Conservation (phyloP, 2,329 filamentous ascomycete species). For the Claviceps citrina region DNA sequence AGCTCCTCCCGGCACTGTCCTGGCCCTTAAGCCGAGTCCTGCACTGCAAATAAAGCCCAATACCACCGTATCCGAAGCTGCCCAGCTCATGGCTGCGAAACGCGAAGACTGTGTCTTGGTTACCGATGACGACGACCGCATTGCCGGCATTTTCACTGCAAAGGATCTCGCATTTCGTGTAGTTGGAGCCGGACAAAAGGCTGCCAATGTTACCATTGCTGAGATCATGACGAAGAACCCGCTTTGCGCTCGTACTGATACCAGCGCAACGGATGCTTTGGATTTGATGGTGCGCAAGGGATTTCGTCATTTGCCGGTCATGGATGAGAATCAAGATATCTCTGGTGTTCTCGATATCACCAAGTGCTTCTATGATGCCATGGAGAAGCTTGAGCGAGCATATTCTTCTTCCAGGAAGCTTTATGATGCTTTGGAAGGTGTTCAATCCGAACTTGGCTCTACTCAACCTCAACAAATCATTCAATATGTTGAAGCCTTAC, state of each 20-base stretch:
- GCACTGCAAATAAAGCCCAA: constrained; percentile 94
- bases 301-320: constrained; percentile 92
- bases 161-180: constrained; percentile 97
- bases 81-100: constrained; percentile 97
- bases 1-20: constrained; percentile 87
- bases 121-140: constrained; percentile 93
- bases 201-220: constrained; percentile 78
- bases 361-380: constrained; percentile 98
- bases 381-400: constrained; percentile 97
- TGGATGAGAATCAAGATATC: constrained; percentile 99
- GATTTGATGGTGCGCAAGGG: constrained; percentile 98
- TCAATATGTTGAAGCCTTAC: constrained; percentile 91
- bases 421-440: constrained; percentile 92
- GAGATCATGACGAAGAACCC: constrained; percentile 99
- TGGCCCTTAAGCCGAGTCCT: constrained; percentile 86
- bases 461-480: constrained; percentile 98
- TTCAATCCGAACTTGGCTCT: constrained; percentile 89
- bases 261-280: constrained; percentile 89
- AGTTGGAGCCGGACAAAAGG: constrained; percentile 78
- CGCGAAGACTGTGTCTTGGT: constrained; percentile 95
- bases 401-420: constrained; percentile 97
- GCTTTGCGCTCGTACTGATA: constrained; percentile 90
- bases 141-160: constrained; percentile 96
- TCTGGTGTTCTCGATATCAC: constrained; percentile 96
- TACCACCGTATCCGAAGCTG: constrained; percentile 88